Percentiles rank a stretch among this genome's conserved stretches.
These are phyloP conservation scores for Pleurotus citrinopileatus DNA, from an alignment of 768 basidiomycete species.

Conservation along the genomic window DNA sequence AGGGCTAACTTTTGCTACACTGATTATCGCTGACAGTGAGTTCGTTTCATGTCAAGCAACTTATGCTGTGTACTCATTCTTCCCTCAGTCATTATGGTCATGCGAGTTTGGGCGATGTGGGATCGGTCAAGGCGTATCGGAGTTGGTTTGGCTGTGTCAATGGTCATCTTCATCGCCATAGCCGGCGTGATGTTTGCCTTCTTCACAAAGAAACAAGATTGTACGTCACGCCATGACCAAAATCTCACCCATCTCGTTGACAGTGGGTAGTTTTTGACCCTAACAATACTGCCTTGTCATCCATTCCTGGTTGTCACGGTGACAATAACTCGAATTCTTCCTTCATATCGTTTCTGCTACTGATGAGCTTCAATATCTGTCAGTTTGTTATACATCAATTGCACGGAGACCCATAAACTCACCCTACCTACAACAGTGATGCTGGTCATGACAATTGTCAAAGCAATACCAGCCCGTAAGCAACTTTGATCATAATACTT, in stretches of 20 bases:
- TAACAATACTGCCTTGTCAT: neutral
- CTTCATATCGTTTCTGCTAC: neutral
- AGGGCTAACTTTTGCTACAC: neutral
- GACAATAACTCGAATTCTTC: neutral
- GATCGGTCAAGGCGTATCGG: neutral
- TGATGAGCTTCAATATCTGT: neutral
- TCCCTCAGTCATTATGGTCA: conserved; percentile 1
- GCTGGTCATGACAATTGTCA: neutral
- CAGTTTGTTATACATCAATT: neutral
- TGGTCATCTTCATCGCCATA: neutral
- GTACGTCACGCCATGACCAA: neutral
- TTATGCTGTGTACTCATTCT: neutral
- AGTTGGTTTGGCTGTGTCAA: neutral
- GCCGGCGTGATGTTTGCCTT: neutral
- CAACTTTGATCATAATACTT: too few relatives aligned
- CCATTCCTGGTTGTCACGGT: neutral
- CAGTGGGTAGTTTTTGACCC: too few relatives aligned
- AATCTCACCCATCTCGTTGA: neutral
- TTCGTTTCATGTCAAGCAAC: neutral
- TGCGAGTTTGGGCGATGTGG: conserved; percentile 9
- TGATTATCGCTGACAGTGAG: neutral
- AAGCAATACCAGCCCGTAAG: too few relatives aligned
- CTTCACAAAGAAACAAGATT: neutral
- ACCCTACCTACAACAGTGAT: neutral
- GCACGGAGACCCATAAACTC: neutral